Evolutionary conservation across 257 asterid species (phyloP).

Genomic region (Rhazya stricta): DNA sequence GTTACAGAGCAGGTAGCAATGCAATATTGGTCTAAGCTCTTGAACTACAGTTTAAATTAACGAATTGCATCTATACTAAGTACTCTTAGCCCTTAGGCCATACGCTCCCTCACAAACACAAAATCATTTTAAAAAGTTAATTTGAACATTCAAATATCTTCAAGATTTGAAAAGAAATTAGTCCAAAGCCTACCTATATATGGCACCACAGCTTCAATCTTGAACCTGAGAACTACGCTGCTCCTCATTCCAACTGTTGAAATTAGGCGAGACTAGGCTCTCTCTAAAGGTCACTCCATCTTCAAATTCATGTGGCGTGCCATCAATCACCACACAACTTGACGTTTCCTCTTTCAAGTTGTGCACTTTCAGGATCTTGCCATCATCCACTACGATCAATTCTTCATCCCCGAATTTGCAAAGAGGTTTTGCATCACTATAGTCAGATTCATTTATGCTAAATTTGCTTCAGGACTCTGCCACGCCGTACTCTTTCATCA

Average conservation of each 20-base stretch:
- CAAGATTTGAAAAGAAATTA: not conserved
- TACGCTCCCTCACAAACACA: not conserved
- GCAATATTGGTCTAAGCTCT: not conserved
- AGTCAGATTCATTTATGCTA: conserved; percentile 4
- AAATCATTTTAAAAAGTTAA: not conserved
- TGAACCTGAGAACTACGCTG: not conserved
- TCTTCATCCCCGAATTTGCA: conserved; percentile 27
- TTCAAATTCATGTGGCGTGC: conserved; percentile 12
- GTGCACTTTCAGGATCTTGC: conserved; percentile 13
- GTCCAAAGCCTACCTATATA: not conserved
- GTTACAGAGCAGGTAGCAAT: not conserved
- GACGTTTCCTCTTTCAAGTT: conserved; percentile 11
- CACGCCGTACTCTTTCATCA: conserved; percentile 39
- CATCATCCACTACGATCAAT: conserved; percentile 28
- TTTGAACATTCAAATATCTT: not conserved
- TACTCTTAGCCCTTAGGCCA: not conserved
- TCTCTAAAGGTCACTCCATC: conserved; percentile 26
- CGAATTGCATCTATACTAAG: not conserved
- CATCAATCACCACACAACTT: conserved; percentile 27
- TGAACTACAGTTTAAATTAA: not conserved
- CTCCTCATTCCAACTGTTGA: not conserved
- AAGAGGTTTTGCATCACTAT: conserved; percentile 11
- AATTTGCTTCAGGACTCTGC: conserved; percentile 36
- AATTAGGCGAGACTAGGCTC: conserved; percentile 30
- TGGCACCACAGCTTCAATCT: conserved; percentile 4